These are phyloP conservation scores for Trapa incisa DNA, from an alignment of 345 rosid species.

Conservation along the genomic window DNA sequence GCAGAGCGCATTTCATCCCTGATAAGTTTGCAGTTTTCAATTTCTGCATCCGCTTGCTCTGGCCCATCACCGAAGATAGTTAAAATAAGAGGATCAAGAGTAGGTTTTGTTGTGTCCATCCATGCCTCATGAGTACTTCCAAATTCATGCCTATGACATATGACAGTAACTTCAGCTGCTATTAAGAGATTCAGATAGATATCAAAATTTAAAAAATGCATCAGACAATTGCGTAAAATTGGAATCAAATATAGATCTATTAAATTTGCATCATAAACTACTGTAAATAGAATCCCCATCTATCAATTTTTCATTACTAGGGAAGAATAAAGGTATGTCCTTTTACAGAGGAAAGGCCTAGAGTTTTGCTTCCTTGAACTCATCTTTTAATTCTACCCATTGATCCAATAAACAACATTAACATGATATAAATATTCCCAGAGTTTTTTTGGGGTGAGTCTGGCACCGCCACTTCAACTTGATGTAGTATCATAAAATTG, in stretches of 20 bases:
- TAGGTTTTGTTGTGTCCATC: constrained; percentile 60
- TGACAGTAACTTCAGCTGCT: background rate
- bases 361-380: no score
- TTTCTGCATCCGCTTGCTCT: constrained; percentile 32
- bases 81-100: constrained; percentile 42
- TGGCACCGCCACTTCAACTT: no score
- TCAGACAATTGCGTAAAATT: background rate
- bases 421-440: no score
- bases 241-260: background rate
- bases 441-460: no score
- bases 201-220: background rate
- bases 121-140: constrained; percentile 53
- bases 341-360: no score
- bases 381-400: no score
- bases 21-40: constrained; percentile 55
- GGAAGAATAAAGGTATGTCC: no score
- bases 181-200: background rate
- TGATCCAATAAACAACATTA: no score
- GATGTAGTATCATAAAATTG: no score
- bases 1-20: constrained; percentile 70
- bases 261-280: background rate
- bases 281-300: no score
- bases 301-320: no score
- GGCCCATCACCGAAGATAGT: constrained; percentile 30
- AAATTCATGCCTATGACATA: constrained; percentile 60